Evolutionary conservation across 371 early-diverging fungal genomes (phyloP).

Genomic region (Astathelohania contejeani): DNA sequence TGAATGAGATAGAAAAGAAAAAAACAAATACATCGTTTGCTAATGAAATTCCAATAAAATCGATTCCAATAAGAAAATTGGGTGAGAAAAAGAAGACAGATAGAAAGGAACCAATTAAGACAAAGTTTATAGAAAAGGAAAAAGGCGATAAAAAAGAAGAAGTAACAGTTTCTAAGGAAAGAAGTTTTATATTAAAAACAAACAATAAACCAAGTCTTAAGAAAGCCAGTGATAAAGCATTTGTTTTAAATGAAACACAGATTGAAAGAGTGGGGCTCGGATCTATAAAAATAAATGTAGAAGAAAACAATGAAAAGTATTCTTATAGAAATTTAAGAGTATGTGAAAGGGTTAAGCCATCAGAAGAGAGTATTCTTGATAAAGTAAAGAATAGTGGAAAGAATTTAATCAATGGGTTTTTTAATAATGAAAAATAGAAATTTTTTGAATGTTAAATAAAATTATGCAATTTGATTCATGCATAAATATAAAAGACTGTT

Average conservation of each 20-base stretch:
- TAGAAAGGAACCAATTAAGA: not conserved
- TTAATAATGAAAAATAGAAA: too few relatives aligned
- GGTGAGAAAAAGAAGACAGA: not conserved
- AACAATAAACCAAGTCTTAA: not conserved
- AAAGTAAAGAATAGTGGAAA: too few relatives aligned
- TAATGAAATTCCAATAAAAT: not conserved
- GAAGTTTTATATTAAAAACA: not conserved
- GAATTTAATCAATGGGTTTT: too few relatives aligned
- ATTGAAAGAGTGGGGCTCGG: not conserved
- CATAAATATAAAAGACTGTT: too few relatives aligned
- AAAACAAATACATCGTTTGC: not conserved
- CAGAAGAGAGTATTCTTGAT: too few relatives aligned
- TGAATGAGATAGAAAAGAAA: conserved; percentile 1
- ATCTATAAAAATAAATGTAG: not conserved
- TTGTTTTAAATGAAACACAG: not conserved
- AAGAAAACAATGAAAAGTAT: not conserved
- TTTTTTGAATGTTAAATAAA: too few relatives aligned
- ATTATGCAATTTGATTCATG: too few relatives aligned
- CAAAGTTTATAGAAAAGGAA: not conserved
- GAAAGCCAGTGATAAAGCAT: not conserved
- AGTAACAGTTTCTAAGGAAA: too few relatives aligned
- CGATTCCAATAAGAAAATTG: not conserved
- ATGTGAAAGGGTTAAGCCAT: too few relatives aligned
- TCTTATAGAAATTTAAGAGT: too few relatives aligned
- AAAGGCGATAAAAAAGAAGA: too few relatives aligned